Evolutionary conservation across 192 early-diverging fungal species (phyloP).

Genomic region (Pilaira anomala): DNA sequence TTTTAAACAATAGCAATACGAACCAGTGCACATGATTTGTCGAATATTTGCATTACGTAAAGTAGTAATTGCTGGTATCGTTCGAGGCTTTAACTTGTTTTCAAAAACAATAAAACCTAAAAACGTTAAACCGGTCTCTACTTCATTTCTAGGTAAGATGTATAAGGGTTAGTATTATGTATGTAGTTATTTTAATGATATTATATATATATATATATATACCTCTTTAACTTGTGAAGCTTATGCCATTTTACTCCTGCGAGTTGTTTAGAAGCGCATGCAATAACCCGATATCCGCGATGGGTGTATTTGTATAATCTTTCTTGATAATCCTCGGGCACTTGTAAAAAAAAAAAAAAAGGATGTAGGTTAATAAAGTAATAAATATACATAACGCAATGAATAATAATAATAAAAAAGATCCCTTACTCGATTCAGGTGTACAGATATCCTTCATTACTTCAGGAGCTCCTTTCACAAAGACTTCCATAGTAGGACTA

Average conservation of each 20-base stretch:
- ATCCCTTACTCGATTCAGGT: constrained; percentile 63
- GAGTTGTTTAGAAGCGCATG: constrained; percentile 81
- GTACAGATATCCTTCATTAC: constrained; percentile 86
- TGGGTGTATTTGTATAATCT: constrained; percentile 85
- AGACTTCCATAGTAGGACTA: constrained; percentile 71
- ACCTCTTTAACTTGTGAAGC: constrained; percentile 69
- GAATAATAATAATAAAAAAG: background rate
- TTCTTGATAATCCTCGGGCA: constrained; percentile 84
- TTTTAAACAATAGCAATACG: constrained; percentile 2
- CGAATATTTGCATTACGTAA: constrained; percentile 82
- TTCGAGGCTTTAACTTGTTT: constrained; percentile 94
- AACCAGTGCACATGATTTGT: constrained; percentile 96
- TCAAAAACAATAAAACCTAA: constrained; percentile 98
- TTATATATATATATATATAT: background rate
- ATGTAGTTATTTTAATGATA: background rate
- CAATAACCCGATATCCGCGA: constrained; percentile 96
- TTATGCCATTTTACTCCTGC: constrained; percentile 65
- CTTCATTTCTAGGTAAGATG: constrained; percentile 57
- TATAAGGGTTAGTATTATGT: too few relatives aligned
- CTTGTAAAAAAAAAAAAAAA: too few relatives aligned
- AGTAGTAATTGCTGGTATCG: constrained; percentile 70
- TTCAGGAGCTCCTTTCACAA: constrained; percentile 98
- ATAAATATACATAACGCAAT: background rate
- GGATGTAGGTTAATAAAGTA: background rate
- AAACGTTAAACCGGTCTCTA: constrained; percentile 84